Evolutionary conservation across 345 rosid genomes (phyloP).

Genomic region (Combretum micranthum): DNA sequence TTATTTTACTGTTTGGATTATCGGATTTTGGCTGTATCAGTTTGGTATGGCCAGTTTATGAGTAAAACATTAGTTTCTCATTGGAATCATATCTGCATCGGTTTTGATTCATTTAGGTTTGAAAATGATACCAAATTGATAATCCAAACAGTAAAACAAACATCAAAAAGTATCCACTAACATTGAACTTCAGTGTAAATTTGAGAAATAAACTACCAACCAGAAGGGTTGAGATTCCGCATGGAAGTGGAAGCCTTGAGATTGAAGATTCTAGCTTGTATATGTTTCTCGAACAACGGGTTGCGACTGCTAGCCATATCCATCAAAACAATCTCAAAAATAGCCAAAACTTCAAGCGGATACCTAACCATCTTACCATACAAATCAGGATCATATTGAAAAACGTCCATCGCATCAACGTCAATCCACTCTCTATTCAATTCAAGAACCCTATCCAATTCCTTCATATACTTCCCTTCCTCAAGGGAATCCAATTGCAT

Average conservation of each 20-base stretch:
- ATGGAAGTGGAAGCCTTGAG: constrained; percentile 70
- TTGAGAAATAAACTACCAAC: constrained; percentile 23
- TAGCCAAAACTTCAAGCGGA: constrained; percentile 90
- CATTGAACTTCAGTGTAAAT: neutral
- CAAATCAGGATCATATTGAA: constrained; percentile 73
- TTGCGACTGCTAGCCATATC: constrained; percentile 72
- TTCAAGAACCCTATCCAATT: constrained; percentile 65
- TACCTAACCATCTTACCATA: constrained; percentile 82
- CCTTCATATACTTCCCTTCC: constrained; percentile 86
- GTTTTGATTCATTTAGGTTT: no score
- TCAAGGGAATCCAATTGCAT: constrained; percentile 32
- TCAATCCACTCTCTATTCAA: constrained; percentile 87
- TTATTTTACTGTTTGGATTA: no score
- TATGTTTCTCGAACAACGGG: constrained; percentile 78
- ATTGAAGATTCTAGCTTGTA: constrained; percentile 75
- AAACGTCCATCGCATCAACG: constrained; percentile 85
- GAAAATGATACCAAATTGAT: no score
- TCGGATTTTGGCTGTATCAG: no score
- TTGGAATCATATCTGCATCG: no score
- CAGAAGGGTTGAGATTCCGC: constrained; percentile 94
- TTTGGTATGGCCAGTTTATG: no score
- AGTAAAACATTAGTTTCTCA: no score
- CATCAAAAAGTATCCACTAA: constrained; percentile 1
- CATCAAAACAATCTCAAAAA: constrained; percentile 91
- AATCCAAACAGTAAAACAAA: no score